Conservation (phyloP, 129 eudicot species). For the Artemisia annua region DNA sequence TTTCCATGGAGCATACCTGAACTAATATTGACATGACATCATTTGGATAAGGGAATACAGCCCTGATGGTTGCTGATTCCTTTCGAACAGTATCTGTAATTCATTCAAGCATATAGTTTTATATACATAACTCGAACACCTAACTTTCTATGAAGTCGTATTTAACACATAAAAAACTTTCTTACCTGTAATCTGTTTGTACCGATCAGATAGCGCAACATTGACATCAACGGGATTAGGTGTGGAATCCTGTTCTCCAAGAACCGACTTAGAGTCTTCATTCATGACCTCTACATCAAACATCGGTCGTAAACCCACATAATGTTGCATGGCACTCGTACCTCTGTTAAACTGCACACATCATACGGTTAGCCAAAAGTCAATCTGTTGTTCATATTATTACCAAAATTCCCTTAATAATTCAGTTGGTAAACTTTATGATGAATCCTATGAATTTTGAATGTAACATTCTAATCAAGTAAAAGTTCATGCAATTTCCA, state of each 20-base stretch:
- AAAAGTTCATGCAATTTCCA: background rate
- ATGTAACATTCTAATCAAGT: slow-evolving; percentile 6
- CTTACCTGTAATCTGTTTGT: slow-evolving; percentile 76
- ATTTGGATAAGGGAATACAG: slow-evolving; percentile 91
- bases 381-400: slow-evolving; percentile 17
- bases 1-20: slow-evolving; percentile 55
- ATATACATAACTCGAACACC: background rate
- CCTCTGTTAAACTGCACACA: slow-evolving; percentile 86
- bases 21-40: slow-evolving; percentile 94
- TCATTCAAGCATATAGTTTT: slow-evolving; percentile 19
- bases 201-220: slow-evolving; percentile 64
- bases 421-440: background rate
- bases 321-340: slow-evolving; percentile 97
- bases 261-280: slow-evolving; percentile 69
- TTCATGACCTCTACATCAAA: slow-evolving; percentile 93
- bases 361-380: slow-evolving; percentile 15
- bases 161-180: slow-evolving; percentile 7
- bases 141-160: background rate
- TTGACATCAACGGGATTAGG: slow-evolving; percentile 67
- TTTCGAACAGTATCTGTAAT: slow-evolving; percentile 78
- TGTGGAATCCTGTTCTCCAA: slow-evolving; percentile 69
- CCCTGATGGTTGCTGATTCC: slow-evolving; percentile 85
- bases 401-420: background rate
- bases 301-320: slow-evolving; percentile 94
- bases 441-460: slow-evolving; percentile 4